Base-by-base conservation (phyloP, 2,329 filamentous ascomycete genomes). In the Aspergillus persii region DNA sequence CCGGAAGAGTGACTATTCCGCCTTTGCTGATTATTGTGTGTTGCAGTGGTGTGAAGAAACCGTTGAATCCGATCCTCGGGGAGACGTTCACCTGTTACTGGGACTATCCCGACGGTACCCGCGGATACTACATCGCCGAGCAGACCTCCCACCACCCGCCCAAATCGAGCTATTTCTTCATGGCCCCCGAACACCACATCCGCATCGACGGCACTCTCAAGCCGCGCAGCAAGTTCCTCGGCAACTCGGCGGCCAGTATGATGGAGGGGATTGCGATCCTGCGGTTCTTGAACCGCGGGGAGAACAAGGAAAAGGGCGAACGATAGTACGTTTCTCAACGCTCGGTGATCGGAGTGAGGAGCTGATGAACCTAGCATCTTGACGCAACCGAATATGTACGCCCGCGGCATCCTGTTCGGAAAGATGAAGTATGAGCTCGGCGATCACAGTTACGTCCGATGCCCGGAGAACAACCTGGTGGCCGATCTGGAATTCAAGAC, bases 361-460 rank as follows among this genome's bases (percentile, higher is more conserved):
- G 31, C 61, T 63, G 53, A 66, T 56, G 26, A 56, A 18, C 9
- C 15, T 67, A 96, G 91, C 77, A 91, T 96, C 70, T 79, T 98
- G 54, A 98, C 95, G 4, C 95, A 99, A 72, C 95, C 95, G 18
- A 99, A 99, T 80, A 99, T 99, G 92, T 99, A 99, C 75, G 95
- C 94, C 26, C 86, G 95, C 62, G 94, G 95, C 39, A 98, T 99
- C 61, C 82, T 99, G 8, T 97, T 99, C 70, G 95, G 95, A 51
- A 98, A 97, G 76, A 98, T 99, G 95, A 98, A 97, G 77, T 99
- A 98, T 76, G 95, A 99, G 79, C 86, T 99, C 7, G 95, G 94
- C 64, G 94, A 98, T 74, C 93, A 96, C 79, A 96, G 93, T 74
- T 91, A 92, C 68, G 91, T 99, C 23, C 86, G 89, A 65, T 98